phyloP scores from a whole-genome alignment of 148 eudicot species.

The Heliamphora exappendiculata region DNA sequence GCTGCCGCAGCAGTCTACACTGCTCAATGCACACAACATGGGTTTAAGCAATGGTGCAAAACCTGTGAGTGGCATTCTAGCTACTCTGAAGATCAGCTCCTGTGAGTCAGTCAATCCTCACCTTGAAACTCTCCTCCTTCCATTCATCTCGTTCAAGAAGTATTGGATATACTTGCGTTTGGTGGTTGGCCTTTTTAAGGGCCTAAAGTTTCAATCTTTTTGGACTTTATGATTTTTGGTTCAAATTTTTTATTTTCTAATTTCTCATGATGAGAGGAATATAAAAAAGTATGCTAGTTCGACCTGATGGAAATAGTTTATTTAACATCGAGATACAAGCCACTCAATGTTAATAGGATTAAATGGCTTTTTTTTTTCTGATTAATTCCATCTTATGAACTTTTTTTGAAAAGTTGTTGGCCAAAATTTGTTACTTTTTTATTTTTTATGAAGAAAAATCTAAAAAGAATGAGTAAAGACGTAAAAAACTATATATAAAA shows the following conservation, averaged over 20 bases:
- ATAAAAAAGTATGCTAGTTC: too few species aligned
- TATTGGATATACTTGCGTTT: neutral
- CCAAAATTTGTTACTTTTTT: too few species aligned
- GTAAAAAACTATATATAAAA: too few species aligned
- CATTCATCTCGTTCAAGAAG: neutral
- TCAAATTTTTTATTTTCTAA: neutral
- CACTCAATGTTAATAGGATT: too few species aligned
- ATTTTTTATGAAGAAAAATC: neutral
- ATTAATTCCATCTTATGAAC: too few species aligned
- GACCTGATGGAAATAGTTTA: too few species aligned
- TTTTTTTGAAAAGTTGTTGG: too few species aligned
- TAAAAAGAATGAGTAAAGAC: too few species aligned
- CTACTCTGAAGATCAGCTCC: constrained; percentile 54
- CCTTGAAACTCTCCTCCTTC: neutral
- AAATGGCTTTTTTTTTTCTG: too few species aligned
- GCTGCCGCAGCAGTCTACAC: constrained; percentile 84
- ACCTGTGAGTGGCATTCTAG: constrained; percentile 60
- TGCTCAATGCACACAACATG: constrained; percentile 60
- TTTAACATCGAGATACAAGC: too few species aligned
- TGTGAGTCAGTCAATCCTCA: constrained; percentile 39
- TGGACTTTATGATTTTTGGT: neutral
- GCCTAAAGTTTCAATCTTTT: too few species aligned
- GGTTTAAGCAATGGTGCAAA: constrained; percentile 64
- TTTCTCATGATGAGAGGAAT: neutral
- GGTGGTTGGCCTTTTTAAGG: too few species aligned